Evolutionary conservation across 306 rosid genomes (phyloP).

Genomic region (Vigna angularis): DNA sequence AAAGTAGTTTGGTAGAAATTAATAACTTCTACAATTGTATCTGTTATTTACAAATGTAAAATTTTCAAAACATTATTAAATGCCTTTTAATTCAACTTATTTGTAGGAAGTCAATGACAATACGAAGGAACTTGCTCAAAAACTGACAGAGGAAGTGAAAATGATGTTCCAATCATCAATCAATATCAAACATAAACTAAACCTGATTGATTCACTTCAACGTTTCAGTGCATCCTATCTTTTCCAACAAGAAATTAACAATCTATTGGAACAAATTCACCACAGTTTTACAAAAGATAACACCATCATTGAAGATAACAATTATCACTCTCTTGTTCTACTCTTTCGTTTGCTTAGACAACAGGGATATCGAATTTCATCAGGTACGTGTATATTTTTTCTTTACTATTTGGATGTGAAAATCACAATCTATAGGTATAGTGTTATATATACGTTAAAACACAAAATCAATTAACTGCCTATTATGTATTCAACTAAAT

Average conservation of each 20-base stretch:
- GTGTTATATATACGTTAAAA: too few relatives aligned
- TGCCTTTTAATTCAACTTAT: too few relatives aligned
- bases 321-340: conserved; percentile 3
- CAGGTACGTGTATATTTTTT: neutral
- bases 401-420: too few relatives aligned
- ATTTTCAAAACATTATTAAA: too few relatives aligned
- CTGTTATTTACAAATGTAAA: too few relatives aligned
- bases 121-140: neutral
- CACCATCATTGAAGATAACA: neutral
- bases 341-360: conserved; percentile 37
- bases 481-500: too few relatives aligned
- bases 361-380: conserved; percentile 17
- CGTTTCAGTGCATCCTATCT: conserved; percentile 22
- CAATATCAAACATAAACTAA: neutral
- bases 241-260: conserved; percentile 12
- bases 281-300: neutral
- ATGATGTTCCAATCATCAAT: neutral
- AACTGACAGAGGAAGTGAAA: conserved; percentile 45
- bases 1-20: too few relatives aligned
- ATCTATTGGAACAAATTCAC: neutral
- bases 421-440: too few relatives aligned
- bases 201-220: conserved; percentile 23
- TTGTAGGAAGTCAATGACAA: neutral
- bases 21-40: too few relatives aligned
- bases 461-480: too few relatives aligned